Conservation (phyloP, 139 green algal genomes). For the Closterium sp. region DNA sequence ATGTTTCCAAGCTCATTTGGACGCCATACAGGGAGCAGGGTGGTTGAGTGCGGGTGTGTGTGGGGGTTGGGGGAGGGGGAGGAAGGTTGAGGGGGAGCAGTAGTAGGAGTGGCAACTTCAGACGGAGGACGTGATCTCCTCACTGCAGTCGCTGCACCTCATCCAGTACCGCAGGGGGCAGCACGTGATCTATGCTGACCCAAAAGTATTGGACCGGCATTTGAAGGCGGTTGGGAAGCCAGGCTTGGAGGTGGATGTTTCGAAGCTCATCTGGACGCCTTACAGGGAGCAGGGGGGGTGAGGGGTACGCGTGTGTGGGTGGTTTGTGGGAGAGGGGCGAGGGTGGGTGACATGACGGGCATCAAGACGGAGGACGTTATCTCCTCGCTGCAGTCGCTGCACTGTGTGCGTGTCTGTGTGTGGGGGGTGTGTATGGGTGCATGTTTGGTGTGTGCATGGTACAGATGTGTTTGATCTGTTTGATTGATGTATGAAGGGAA, state of each 20-base stretch:
- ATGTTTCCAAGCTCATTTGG: constrained; percentile 82
- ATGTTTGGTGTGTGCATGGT: no score
- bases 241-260: constrained; percentile 72
- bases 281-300: constrained; percentile 47
- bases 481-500: no score
- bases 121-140: constrained; percentile 94
- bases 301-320: no score
- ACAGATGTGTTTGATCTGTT: no score
- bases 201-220: constrained; percentile 62
- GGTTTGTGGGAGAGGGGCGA: no score
- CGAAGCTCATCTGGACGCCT: constrained; percentile 80
- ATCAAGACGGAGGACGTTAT: constrained; percentile 98
- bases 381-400: constrained; percentile 79
- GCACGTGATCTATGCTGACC: constrained; percentile 57
- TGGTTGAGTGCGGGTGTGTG: constrained; percentile 18
- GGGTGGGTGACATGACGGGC: constrained; percentile 85
- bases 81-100: not conserved
- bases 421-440: no score
- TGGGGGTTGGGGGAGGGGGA: not conserved
- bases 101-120: no score
- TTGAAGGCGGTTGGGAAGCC: constrained; percentile 71
- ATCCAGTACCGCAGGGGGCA: constrained; percentile 86
- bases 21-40: constrained; percentile 63
- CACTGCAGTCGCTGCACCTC: constrained; percentile 80
- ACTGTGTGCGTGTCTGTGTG: constrained; percentile 23